Base-by-base conservation (phyloP, 805 yeast genomes). In the Sugiyamaella mastotermitis region DNA sequence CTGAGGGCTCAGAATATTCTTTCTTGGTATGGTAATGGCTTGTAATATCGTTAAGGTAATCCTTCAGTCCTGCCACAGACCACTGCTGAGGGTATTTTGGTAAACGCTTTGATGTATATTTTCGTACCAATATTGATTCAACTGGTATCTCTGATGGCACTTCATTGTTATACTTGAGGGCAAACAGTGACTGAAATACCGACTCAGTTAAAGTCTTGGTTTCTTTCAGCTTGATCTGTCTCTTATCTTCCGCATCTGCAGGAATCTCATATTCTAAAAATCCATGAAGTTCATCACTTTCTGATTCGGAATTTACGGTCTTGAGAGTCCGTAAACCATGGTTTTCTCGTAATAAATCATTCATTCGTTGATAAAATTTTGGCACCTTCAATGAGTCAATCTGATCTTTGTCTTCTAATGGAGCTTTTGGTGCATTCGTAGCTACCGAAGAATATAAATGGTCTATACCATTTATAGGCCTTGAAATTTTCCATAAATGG, bases 41-140 rank as follows among this genome's bases (percentile, higher is more conserved):
- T 7, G 44, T 40, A 7, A 37, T 27, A 26, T 26, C 13, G 13
- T 24, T 5, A 9, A 40, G 33, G 21, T 36, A 40, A n/a, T 11
- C 30, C 5, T 22, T 14, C 9, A 40, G 19, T 19, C 17, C 31
- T 9, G 36, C 25, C 6, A 27, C 19, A 5, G 36, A 25, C 41
- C 41, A 38, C 18, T 38, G 32, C 13, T 18, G 10, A 7, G 41
- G 41, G 27, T 16, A 32, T 21, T 32, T 17, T n/a, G 36, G 41
- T 5, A 38, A 27, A 4, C 20, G 31, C 13, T 18, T 19, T 6
- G 18, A 13, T 2, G 41, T 23, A 21, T 19, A 38, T 18, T 13
- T 24, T 10, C 39, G 18, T n/a, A 17, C n/a, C 13, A 38, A 24
- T 7, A 31, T 29, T 3, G 5, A 17, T 19, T 38, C 41, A 4